Conservation (phyloP, 805 yeast species). For the Ogataea paraovalis region DNA sequence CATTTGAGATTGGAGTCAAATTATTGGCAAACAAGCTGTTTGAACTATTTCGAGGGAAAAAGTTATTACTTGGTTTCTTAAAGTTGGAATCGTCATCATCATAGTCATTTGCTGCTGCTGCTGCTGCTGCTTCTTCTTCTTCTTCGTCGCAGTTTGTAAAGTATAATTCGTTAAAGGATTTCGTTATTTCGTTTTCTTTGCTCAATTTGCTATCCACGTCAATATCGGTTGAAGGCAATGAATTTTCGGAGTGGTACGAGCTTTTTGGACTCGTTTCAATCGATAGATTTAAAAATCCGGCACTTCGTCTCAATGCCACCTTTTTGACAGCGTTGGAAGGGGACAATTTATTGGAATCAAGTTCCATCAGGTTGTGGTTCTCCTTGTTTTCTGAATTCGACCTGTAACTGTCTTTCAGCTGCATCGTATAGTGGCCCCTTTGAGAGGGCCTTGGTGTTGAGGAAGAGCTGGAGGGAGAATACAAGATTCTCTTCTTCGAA, state of each 20-base stretch:
- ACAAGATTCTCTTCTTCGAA: conserved; percentile 25
- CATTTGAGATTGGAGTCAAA: conserved; percentile 15
- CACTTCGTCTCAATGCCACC: conserved; percentile 45
- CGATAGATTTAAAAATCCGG: conserved; percentile 47
- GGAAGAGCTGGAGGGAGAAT: conserved; percentile 25
- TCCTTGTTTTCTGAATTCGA: neutral
- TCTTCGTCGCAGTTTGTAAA: conserved; percentile 19
- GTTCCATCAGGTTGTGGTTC: neutral
- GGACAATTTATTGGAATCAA: conserved; percentile 2
- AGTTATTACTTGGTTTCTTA: neutral
- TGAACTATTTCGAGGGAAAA: neutral
- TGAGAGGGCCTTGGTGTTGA: conserved; percentile 20
- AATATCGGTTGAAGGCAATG: conserved; percentile 2
- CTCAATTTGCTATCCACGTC: conserved; percentile 26
- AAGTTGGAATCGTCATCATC: neutral
- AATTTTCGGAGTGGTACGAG: conserved; percentile 6
- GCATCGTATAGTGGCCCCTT: conserved; percentile 7
- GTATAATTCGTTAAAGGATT: conserved; percentile 33
- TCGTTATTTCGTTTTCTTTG: conserved; percentile 26
- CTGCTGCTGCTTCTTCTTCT: conserved; percentile 3
- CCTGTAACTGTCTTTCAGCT: neutral
- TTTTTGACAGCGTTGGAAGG: conserved; percentile 21
- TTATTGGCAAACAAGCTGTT: conserved; percentile 5
- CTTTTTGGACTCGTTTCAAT: conserved; percentile 35
- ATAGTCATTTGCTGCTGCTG: no score